Conservation (phyloP, 305 asterid species). For the Solanum aculeatissimum region DNA sequence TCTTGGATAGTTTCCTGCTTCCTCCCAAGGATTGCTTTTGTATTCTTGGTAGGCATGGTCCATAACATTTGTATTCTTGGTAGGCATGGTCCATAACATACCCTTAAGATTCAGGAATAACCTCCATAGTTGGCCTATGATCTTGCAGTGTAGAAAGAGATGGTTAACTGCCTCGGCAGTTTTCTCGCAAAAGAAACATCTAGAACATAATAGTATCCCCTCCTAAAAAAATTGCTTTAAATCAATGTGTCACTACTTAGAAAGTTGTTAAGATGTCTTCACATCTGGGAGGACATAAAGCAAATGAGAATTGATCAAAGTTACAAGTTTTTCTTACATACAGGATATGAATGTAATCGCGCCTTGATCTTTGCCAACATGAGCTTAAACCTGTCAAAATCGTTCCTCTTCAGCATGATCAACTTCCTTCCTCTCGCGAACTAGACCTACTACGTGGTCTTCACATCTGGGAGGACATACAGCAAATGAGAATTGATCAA, state of each 20-base stretch:
- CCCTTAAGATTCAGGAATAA: too few species aligned
- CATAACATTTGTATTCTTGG: too few species aligned
- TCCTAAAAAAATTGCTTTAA: not conserved
- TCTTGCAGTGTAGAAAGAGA: too few species aligned
- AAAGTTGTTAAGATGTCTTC: slow-evolving; percentile 33
- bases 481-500: not conserved
- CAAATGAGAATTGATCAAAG: not conserved
- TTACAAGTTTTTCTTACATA: not conserved
- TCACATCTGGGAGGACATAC: slow-evolving; percentile 45
- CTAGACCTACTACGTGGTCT: slow-evolving; percentile 82
- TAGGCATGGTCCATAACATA: too few species aligned
- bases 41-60: too few species aligned
- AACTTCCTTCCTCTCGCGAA: slow-evolving; percentile 98
- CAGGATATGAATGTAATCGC: not conserved
- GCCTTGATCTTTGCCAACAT: slow-evolving; percentile 96
- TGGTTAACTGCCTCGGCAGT: too few species aligned
- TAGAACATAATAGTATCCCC: too few species aligned
- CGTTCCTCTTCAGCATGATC: slow-evolving; percentile 74
- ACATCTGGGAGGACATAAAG: slow-evolving; percentile 40
- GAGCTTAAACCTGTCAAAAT: slow-evolving; percentile 79
- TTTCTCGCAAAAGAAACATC: too few species aligned
- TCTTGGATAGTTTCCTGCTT: too few species aligned
- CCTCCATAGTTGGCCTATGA: too few species aligned
- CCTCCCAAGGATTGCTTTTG: too few species aligned
- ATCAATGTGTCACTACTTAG: not conserved